Conservation (phyloP, 2,329 filamentous ascomycete genomes). For the Fusarium fracticaudum region DNA sequence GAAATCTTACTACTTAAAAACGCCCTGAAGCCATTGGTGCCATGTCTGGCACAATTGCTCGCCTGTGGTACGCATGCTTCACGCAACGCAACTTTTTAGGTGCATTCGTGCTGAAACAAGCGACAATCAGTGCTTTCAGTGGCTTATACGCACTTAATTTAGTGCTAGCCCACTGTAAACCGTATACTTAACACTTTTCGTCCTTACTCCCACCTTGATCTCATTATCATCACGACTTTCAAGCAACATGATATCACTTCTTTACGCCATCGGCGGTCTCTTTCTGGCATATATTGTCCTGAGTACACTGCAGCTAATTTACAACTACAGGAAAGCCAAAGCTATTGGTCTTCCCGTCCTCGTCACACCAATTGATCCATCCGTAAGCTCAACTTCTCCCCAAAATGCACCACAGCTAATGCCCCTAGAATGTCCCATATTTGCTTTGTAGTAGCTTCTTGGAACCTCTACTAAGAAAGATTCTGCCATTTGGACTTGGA, state of each 20-base stretch:
- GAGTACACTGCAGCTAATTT: conserved; percentile 4
- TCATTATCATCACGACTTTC: not conserved
- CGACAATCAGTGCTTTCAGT: not conserved
- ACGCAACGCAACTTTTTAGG: not conserved
- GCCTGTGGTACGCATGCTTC: fast-evolving
- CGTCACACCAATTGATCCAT: conserved; percentile 31
- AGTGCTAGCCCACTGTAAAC: not conserved
- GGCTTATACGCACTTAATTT: not conserved
- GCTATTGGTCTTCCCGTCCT: conserved; percentile 23
- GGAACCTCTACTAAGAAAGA: conserved; percentile 17
- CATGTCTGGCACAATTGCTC: not conserved
- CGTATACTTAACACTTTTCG: conserved; percentile 13
- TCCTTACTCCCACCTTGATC: not conserved
- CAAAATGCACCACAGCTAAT: not conserved
- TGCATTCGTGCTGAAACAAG: not conserved
- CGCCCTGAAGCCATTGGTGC: not conserved
- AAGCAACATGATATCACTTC: conserved; percentile 14
- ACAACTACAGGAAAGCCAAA: conserved; percentile 31
- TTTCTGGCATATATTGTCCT: conserved; percentile 4
- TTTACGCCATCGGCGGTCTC: not conserved
- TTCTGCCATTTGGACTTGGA: conserved; percentile 9
- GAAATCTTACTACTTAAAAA: not conserved
- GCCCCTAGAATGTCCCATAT: conserved; percentile 21
- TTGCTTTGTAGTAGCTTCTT: conserved; percentile 20
- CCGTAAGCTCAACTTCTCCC: not conserved